Percentiles rank a stretch among this genome's conserved stretches.
These are phyloP conservation scores for Cystofilobasidium ferigula DNA, from an alignment of 768 basidiomycete genomes.

Conservation along the genomic window DNA sequence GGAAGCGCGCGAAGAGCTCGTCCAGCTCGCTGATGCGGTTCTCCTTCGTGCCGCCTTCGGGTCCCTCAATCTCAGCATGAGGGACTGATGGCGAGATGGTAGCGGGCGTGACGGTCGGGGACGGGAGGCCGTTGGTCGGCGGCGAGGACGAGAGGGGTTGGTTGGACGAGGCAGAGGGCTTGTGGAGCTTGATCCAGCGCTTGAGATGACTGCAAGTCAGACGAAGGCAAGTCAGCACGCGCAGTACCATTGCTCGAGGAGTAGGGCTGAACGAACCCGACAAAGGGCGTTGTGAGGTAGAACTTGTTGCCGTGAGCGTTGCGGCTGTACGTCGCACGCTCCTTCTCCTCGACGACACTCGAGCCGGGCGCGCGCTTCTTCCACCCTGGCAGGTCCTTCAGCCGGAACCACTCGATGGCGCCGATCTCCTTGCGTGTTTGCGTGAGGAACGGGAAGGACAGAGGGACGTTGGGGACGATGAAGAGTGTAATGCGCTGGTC, in stretches of 20 bases:
- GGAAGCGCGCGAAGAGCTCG: conserved; percentile 20
- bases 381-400: conserved; percentile 87
- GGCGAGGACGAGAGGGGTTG: neutral
- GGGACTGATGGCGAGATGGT: neutral
- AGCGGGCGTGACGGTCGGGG: neutral
- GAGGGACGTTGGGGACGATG: conserved; percentile 76
- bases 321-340: conserved; percentile 6
- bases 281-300: conserved; percentile 90
- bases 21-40: conserved; percentile 17
- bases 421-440: conserved; percentile 97
- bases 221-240: neutral
- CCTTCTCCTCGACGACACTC: neutral
- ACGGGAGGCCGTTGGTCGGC: conserved; percentile 12
- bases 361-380: conserved; percentile 42
- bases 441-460: conserved; percentile 79
- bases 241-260: neutral
- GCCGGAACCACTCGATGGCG: conserved; percentile 91
- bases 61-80: neutral
- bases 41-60: conserved; percentile 1
- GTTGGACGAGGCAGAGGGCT: conserved; percentile 1
- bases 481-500: conserved; percentile 72
- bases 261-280: conserved; percentile 41
- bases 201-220: conserved; percentile 12
- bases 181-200: conserved; percentile 16
- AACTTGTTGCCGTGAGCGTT: conserved; percentile 51